A percentile compares a stretch with the other conserved stretches of the same genome.
phyloP scores from a whole-genome alignment of 1,139 yeast species.

The Geotrichum phurueaensis region DNA sequence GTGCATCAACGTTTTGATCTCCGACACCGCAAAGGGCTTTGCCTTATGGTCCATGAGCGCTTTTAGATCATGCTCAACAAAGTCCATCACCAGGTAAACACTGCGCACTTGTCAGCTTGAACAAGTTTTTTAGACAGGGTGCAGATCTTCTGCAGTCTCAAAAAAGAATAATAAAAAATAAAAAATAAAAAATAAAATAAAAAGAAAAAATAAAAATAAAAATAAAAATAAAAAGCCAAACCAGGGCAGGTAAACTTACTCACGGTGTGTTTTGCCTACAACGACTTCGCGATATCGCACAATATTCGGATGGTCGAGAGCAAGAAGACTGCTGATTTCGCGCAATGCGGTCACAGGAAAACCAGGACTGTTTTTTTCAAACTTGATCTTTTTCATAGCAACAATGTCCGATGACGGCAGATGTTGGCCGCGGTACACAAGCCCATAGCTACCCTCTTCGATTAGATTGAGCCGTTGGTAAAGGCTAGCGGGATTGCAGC shows the following conservation, averaged over 20 bases:
- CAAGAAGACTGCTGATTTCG: conserved; percentile 67
- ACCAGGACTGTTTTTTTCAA: conserved; percentile 51
- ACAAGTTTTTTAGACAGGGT: neutral
- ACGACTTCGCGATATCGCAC: conserved; percentile 67
- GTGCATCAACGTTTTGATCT: conserved; percentile 30
- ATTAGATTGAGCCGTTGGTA: conserved; percentile 30
- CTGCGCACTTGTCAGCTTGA: conserved; percentile 9
- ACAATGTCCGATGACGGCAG: conserved; percentile 47
- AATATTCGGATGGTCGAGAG: conserved; percentile 55
- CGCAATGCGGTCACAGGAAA: conserved; percentile 84
- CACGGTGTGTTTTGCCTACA: conserved; percentile 31
- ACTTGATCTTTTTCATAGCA: conserved; percentile 56
- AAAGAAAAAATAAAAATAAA: too few species aligned
- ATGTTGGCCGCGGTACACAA: conserved; percentile 48
- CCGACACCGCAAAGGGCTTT: conserved; percentile 30
- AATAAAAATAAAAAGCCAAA: too few species aligned
- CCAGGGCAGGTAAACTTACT: conserved; percentile 19
- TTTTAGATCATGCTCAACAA: conserved; percentile 32
- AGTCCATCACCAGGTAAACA: conserved; percentile 33
- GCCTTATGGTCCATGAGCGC: conserved; percentile 23
- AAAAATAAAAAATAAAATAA: neutral
- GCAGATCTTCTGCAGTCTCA: neutral
- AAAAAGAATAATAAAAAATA: neutral
- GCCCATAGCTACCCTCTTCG: conserved; percentile 45
- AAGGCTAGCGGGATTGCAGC: conserved; percentile 1